Percentiles rank a stretch among this genome's conserved stretches.
These are phyloP conservation scores for Cucurbita maxima DNA, from an alignment of 306 rosid species.

Conservation along the genomic window DNA sequence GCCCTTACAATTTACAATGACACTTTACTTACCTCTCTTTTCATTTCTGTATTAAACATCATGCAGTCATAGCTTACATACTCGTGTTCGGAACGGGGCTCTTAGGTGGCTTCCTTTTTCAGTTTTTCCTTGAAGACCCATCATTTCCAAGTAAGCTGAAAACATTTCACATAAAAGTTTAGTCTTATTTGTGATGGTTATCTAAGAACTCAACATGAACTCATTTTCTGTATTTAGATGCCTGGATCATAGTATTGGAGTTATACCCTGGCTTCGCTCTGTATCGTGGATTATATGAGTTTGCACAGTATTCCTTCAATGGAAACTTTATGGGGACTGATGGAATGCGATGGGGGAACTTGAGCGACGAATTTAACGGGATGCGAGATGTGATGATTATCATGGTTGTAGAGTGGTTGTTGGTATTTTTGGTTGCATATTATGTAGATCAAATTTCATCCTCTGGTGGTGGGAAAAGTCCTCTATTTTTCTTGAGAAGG, in stretches of 20 bases:
- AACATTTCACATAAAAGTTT: not conserved
- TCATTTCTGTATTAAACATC: not conserved
- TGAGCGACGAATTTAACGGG: constrained; percentile 46
- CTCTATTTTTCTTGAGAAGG: constrained; percentile 35
- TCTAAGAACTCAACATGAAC: not conserved
- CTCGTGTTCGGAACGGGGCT: constrained; percentile 76
- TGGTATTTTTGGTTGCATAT: constrained; percentile 44
- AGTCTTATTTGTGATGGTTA: not conserved
- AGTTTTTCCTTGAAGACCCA: constrained; percentile 49
- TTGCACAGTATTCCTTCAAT: constrained; percentile 35
- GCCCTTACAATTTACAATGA: not conserved
- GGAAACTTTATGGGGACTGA: constrained; percentile 36
- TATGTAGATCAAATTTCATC: constrained; percentile 47
- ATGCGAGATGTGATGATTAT: constrained; percentile 53
- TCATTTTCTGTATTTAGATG: constrained; percentile 21
- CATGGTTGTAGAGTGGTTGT: constrained; percentile 58
- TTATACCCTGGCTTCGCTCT: constrained; percentile 69
- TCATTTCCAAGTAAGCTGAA: constrained; percentile 67
- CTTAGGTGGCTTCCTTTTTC: constrained; percentile 66
- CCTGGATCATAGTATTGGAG: constrained; percentile 57
- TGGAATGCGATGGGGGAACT: constrained; percentile 72
- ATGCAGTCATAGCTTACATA: constrained; percentile 60
- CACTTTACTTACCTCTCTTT: not conserved
- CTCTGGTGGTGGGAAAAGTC: constrained; percentile 50
- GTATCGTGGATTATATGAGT: constrained; percentile 68